Conservation (phyloP, 1,139 yeast species). For the Zygoascus meyerae region DNA sequence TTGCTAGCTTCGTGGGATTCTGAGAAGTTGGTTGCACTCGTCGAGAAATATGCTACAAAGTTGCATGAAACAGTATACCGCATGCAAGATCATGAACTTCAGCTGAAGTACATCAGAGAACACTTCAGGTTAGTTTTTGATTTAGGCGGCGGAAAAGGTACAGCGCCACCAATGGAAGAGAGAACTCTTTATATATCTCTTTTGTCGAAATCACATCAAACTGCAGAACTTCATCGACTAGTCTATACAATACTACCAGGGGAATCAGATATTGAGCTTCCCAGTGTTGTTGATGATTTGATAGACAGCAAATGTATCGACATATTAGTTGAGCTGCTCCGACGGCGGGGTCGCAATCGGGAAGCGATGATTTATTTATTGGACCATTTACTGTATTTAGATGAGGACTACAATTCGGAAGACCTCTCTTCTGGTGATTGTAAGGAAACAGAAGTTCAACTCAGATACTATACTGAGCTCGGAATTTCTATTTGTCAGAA, state of each 20-base stretch:
- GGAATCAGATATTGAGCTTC: conserved; percentile 29
- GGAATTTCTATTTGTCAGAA: conserved; percentile 27
- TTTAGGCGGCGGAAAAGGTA: conserved; percentile 13
- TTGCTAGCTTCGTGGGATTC: conserved; percentile 18
- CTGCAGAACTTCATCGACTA: conserved; percentile 20
- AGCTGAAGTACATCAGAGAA: conserved; percentile 21
- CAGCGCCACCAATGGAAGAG: conserved; percentile 22
- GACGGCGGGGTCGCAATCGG: conserved; percentile 24
- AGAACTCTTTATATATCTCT: conserved; percentile 26
- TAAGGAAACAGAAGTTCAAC: conserved; percentile 13
- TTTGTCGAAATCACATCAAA: conserved; percentile 21
- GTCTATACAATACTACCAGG: conserved; percentile 22
- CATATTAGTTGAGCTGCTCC: conserved; percentile 27
- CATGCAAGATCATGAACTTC: conserved; percentile 20
- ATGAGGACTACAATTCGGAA: conserved; percentile 16
- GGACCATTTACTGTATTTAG: conserved; percentile 24
- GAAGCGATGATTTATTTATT: conserved; percentile 34
- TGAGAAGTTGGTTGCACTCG: conserved; percentile 20
- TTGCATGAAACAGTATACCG: conserved; percentile 25
- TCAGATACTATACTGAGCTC: conserved; percentile 22
- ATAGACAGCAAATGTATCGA: conserved; percentile 28
- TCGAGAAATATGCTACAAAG: conserved; percentile 21
- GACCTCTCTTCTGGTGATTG: not conserved
- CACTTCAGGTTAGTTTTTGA: conserved; percentile 19
- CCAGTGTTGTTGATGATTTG: conserved; percentile 28